These are phyloP conservation scores for Tetrastigma voinierianum DNA, from an alignment of 164 flowering plant genomes.

Conservation along the genomic window DNA sequence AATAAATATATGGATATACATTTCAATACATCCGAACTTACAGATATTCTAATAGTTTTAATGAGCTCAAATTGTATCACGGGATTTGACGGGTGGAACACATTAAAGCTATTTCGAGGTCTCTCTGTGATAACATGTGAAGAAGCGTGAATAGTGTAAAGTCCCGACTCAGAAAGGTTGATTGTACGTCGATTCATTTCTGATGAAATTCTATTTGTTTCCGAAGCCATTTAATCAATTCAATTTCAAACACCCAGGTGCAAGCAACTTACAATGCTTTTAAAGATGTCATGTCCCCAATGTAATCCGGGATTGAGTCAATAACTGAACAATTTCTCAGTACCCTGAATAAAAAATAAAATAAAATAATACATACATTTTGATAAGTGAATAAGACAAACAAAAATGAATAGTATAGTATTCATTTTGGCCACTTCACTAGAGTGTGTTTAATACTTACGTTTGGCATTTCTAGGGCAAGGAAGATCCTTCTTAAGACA, in stretches of 20 bases:
- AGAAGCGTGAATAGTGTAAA: not conserved
- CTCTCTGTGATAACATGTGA: constrained; percentile 30
- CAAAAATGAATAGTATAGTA: not conserved
- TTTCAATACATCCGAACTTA: constrained; percentile 20
- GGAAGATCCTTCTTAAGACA: constrained; percentile 68
- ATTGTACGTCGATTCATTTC: no score
- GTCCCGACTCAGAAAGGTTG: no score
- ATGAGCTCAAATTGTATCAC: constrained; percentile 14
- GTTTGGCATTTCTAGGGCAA: constrained; percentile 35
- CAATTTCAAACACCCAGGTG: no score
- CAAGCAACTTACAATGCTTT: constrained; percentile 48
- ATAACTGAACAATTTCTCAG: constrained; percentile 66
- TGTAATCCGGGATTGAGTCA: constrained; percentile 57
- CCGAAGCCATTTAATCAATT: no score
- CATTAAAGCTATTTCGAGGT: constrained; percentile 69
- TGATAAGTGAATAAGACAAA: not conserved
- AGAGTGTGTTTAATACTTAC: constrained; percentile 33
- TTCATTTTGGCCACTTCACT: not conserved
- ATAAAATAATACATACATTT: not conserved
- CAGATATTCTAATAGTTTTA: constrained; percentile 23
- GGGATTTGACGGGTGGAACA: constrained; percentile 65
- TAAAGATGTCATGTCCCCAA: constrained; percentile 32
- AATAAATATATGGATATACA: not conserved
- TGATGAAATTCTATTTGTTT: no score
- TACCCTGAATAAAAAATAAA: constrained; percentile 38